Percentiles rank a stretch among this genome's conserved stretches.
Conservation (phyloP, 805 yeast genomes). For the Pichia cephalocereana region DNA sequence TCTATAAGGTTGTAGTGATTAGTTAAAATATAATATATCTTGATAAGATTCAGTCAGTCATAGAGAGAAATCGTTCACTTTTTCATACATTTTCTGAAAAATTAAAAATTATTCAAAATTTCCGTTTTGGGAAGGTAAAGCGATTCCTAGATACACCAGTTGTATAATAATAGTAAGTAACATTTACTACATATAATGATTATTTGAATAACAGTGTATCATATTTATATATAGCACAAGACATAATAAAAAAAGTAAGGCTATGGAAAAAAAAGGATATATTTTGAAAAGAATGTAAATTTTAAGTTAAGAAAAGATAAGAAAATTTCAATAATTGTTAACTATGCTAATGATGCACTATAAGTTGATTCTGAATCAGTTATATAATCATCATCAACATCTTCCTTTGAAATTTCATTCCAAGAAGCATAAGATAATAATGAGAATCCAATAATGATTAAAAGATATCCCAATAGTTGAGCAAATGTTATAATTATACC, state of each 20-base stretch:
- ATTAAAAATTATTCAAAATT: background rate
- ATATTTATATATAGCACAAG: too few relatives aligned
- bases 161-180: too few relatives aligned
- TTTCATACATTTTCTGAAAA: background rate
- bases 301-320: too few relatives aligned
- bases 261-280: too few relatives aligned
- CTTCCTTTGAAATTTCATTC: constrained; percentile 44
- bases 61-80: too few relatives aligned
- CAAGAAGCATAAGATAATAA: constrained; percentile 58
- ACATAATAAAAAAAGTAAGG: background rate
- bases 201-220: too few relatives aligned
- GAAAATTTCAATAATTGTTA: background rate
- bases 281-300: too few relatives aligned
- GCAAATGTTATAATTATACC: constrained; percentile 44
- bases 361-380: constrained; percentile 26
- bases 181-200: too few relatives aligned
- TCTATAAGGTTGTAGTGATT: too few relatives aligned
- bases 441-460: constrained; percentile 62
- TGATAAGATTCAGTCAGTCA: too few relatives aligned
- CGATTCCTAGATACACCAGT: too few relatives aligned
- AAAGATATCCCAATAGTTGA: constrained; percentile 59
- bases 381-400: constrained; percentile 27
- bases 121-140: background rate
- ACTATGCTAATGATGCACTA: constrained; percentile 10
- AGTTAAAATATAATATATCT: too few relatives aligned